These are phyloP conservation scores for Boechera divaricarpa DNA, from an alignment of 345 rosid genomes.

Conservation along the genomic window DNA sequence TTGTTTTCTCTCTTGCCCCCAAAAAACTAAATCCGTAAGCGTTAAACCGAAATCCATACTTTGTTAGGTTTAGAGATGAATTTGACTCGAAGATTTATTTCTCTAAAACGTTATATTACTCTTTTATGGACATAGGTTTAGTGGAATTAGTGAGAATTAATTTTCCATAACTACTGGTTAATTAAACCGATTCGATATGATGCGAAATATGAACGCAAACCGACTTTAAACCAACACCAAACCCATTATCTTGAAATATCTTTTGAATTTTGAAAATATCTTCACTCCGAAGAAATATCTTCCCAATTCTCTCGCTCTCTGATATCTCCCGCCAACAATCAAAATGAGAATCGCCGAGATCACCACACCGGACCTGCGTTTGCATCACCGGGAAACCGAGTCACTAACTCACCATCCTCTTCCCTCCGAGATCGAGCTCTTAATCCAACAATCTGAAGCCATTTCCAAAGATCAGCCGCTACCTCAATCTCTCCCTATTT, in stretches of 20 bases:
- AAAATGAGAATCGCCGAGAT: slow-evolving; percentile 86
- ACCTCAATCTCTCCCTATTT: slow-evolving; percentile 55
- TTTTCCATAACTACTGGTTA: not conserved
- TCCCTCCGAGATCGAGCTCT: slow-evolving; percentile 70
- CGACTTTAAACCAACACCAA: not conserved
- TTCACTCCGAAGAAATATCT: slow-evolving; percentile 5
- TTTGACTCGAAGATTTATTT: no score
- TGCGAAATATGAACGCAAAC: no score
- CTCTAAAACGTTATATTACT: no score
- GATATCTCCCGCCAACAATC: slow-evolving; percentile 43
- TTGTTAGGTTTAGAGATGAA: no score
- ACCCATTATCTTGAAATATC: not conserved
- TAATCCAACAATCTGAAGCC: slow-evolving; percentile 65
- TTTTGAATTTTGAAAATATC: slow-evolving; percentile 36
- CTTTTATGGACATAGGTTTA: not conserved
- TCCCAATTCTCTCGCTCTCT: slow-evolving; percentile 19
- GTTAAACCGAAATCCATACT: no score
- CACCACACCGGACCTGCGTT: slow-evolving; percentile 65
- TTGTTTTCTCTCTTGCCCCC: not conserved
- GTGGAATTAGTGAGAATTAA: not conserved
- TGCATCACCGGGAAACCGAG: slow-evolving; percentile 29
- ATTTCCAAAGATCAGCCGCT: slow-evolving; percentile 45
- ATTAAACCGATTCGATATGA: not conserved
- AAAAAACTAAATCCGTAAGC: no score
- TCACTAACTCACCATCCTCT: slow-evolving; percentile 45